These are phyloP conservation scores for Penicillium turbatum DNA, from an alignment of 495 filamentous ascomycete genomes.

Conservation along the genomic window DNA sequence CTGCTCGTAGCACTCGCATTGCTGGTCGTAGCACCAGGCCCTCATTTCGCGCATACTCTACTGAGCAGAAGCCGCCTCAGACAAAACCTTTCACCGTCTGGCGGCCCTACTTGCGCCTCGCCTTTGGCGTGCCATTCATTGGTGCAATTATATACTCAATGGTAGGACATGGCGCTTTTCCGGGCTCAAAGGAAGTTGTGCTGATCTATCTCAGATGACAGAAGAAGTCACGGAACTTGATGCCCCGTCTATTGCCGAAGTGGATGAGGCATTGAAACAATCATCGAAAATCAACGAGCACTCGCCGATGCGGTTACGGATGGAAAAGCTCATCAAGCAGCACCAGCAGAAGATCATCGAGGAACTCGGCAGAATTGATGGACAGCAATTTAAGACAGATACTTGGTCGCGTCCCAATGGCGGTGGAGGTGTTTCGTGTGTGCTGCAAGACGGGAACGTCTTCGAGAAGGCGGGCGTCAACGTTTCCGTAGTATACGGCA, in stretches of 20 bases:
- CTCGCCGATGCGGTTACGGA: constrained; percentile 94
- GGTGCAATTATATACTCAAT: constrained; percentile 63
- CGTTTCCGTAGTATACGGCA: constrained; percentile 90
- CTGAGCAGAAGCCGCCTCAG: constrained; percentile 22
- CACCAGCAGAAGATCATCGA: constrained; percentile 83
- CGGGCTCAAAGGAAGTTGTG: not conserved
- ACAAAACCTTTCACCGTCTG: constrained; percentile 41
- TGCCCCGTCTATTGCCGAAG: constrained; percentile 52
- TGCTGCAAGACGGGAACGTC: constrained; percentile 90
- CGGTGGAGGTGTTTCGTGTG: constrained; percentile 83
- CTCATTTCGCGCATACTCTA: constrained; percentile 30
- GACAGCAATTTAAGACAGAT: constrained; percentile 73
- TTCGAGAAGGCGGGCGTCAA: constrained; percentile 99
- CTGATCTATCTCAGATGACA: constrained; percentile 34
- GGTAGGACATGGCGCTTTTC: constrained; percentile 37
- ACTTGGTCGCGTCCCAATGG: constrained; percentile 85
- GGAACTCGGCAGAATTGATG: constrained; percentile 77
- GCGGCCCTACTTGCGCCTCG: constrained; percentile 52
- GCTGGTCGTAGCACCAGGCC: constrained; percentile 17
- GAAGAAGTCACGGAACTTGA: constrained; percentile 51
- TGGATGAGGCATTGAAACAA: constrained; percentile 44
- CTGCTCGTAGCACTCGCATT: constrained; percentile 21
- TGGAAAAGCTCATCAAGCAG: constrained; percentile 92
- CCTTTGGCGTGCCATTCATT: constrained; percentile 59
- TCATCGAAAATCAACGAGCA: constrained; percentile 45